A percentile compares a stretch with the other conserved stretches of the same genome.
Evolutionary conservation across 192 early-diverging fungal species (phyloP).

Genomic region (Piromyces finnis): DNA sequence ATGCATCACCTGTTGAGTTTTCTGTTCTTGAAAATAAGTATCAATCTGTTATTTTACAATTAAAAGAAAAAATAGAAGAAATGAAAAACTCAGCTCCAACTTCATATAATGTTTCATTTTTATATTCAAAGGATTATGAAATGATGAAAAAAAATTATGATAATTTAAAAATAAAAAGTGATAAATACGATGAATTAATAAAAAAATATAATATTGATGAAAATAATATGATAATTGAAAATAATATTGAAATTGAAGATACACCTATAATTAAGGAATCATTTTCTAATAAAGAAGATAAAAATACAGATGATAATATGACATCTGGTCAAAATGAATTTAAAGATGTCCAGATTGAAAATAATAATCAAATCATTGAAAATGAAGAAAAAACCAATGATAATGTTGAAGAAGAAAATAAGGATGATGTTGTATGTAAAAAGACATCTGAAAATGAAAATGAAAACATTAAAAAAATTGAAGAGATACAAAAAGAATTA

Average conservation of each 20-base stretch:
- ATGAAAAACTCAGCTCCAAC: background rate
- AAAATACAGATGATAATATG: background rate
- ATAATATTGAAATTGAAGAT: background rate
- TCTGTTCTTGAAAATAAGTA: background rate
- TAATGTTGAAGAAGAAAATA: too few species aligned
- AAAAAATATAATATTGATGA: background rate
- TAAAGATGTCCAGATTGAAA: too few species aligned
- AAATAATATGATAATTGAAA: background rate
- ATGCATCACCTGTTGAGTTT: background rate
- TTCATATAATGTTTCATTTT: background rate
- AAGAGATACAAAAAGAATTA: background rate
- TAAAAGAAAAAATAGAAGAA: background rate
- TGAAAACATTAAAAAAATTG: background rate
- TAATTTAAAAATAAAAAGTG: background rate
- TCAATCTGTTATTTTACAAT: background rate
- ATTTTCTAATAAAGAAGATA: background rate
- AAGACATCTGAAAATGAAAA: background rate
- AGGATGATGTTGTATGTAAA: too few species aligned
- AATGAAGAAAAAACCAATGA: too few species aligned
- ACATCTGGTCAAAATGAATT: too few species aligned
- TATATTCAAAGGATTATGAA: background rate
- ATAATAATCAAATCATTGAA: too few species aligned
- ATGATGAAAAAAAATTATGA: background rate
- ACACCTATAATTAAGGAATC: background rate
- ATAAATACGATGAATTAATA: background rate